Conservation (phyloP, 2,329 filamentous ascomycete species). For the Pseudocercospora musae region DNA sequence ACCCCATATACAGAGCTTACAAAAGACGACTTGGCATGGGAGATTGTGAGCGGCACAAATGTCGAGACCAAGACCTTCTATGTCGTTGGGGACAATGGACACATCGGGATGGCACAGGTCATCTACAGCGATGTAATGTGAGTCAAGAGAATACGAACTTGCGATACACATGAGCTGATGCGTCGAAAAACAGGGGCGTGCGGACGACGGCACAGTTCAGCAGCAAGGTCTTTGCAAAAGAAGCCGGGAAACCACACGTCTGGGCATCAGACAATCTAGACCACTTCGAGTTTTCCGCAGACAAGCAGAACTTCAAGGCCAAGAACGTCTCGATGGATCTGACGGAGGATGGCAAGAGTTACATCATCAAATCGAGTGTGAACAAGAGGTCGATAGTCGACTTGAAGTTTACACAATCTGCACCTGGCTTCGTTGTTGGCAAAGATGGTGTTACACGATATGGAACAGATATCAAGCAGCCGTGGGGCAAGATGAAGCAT, state of each 20-base stretch:
- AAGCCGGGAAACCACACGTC: conserved; percentile 66
- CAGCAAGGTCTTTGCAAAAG: conserved; percentile 81
- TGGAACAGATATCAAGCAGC: conserved; percentile 78
- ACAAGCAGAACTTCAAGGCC: conserved; percentile 79
- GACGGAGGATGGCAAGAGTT: conserved; percentile 75
- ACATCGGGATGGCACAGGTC: conserved; percentile 77
- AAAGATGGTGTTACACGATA: conserved; percentile 80
- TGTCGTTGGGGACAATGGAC: conserved; percentile 73
- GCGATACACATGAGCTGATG: conserved; percentile 7
- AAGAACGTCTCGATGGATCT: conserved; percentile 82
- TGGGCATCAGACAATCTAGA: conserved; percentile 80
- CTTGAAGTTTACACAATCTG: conserved; percentile 69
- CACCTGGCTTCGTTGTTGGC: conserved; percentile 81
- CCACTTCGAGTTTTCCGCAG: conserved; percentile 79
- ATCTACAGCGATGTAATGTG: conserved; percentile 98
- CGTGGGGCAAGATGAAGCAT: conserved; percentile 91
- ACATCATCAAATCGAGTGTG: conserved; percentile 85
- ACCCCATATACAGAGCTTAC: conserved; percentile 77
- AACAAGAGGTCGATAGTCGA: conserved; percentile 81
- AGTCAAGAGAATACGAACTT: conserved; percentile 14
- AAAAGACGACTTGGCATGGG: conserved; percentile 79
- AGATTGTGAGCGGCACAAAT: conserved; percentile 72
- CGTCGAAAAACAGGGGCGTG: conserved; percentile 64
- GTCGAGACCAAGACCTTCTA: conserved; percentile 98
- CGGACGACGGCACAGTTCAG: conserved; percentile 92